These are phyloP conservation scores for Trypanosoma mega DNA, from an alignment of 208 protist genomes.

Conservation along the genomic window DNA sequence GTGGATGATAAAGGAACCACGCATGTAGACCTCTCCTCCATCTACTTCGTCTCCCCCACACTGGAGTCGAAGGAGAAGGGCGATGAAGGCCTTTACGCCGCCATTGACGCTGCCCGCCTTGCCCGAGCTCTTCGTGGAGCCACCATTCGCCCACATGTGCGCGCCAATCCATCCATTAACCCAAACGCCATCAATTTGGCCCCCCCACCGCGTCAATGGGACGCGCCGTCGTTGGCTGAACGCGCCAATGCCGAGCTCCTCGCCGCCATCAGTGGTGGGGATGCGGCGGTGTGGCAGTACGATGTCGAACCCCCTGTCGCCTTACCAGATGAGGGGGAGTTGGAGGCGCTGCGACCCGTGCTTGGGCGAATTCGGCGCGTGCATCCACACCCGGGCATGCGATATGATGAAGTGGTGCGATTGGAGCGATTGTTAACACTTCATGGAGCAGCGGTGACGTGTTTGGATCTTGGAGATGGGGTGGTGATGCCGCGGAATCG, in stretches of 20 bases:
- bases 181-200: conserved; percentile 29
- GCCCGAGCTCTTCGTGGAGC: conserved; percentile 57
- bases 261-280: conserved; percentile 10
- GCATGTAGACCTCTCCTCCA: neutral
- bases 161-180: conserved; percentile 23
- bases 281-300: conserved; percentile 25
- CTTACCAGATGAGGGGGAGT: conserved; percentile 38
- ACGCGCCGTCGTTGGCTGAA: conserved; percentile 8
- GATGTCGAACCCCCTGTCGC: conserved; percentile 39
- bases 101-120: conserved; percentile 63
- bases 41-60: conserved; percentile 31
- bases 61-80: conserved; percentile 58
- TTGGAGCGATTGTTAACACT: conserved; percentile 46
- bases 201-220: conserved; percentile 15
- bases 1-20: neutral
- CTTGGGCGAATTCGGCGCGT: conserved; percentile 44
- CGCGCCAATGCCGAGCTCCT: conserved; percentile 10
- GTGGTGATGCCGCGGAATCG: conserved; percentile 35
- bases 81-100: conserved; percentile 75
- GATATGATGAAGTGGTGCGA: conserved; percentile 58
- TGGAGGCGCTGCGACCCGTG: conserved; percentile 36
- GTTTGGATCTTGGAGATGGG: conserved; percentile 35
- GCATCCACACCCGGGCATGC: conserved; percentile 49
- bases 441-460: conserved; percentile 18
- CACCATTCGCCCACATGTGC: conserved; percentile 47